Evolutionary conservation across 257 asterid genomes (phyloP).

Genomic region (Gynochthodes officinalis): DNA sequence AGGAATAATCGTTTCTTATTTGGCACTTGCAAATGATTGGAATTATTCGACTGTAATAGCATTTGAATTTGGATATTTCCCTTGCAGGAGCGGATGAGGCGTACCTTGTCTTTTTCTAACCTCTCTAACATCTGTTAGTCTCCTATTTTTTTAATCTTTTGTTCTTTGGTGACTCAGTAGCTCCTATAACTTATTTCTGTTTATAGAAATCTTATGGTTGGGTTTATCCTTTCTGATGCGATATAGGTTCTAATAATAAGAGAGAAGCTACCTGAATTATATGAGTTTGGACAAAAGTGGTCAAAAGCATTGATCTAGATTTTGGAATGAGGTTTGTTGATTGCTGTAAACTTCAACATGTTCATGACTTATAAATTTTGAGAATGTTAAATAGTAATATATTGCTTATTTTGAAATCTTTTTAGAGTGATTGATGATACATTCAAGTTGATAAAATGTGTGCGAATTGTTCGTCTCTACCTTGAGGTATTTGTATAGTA

Average conservation of each 20-base stretch:
- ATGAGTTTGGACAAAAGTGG: constrained; percentile 93
- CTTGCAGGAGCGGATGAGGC: too few relatives aligned
- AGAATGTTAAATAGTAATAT: constrained; percentile 7
- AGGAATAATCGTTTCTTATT: neutral
- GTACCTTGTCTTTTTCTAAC: too few relatives aligned
- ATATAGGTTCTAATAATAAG: constrained; percentile 82
- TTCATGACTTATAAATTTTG: neutral
- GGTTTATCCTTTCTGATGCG: constrained; percentile 1
- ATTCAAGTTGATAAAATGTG: constrained; percentile 86
- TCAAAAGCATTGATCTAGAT: constrained; percentile 95
- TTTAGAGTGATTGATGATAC: constrained; percentile 88
- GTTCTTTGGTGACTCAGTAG: neutral
- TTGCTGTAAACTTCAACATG: constrained; percentile 1
- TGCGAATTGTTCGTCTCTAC: constrained; percentile 92
- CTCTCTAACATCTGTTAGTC: too few relatives aligned
- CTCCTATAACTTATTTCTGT: neutral
- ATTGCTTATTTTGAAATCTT: constrained; percentile 14
- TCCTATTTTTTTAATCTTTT: neutral
- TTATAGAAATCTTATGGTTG: neutral
- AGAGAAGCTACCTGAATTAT: constrained; percentile 88
- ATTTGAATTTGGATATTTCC: too few relatives aligned
- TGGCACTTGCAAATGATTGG: constrained; percentile 8
- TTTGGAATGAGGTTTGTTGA: constrained; percentile 88
- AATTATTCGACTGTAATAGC: neutral
- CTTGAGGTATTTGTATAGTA: constrained; percentile 61